Evolutionary conservation across 225 moss, liverwort and hornwort species (phyloP).

Genomic region (Pseudisothecium myosuroides): DNA sequence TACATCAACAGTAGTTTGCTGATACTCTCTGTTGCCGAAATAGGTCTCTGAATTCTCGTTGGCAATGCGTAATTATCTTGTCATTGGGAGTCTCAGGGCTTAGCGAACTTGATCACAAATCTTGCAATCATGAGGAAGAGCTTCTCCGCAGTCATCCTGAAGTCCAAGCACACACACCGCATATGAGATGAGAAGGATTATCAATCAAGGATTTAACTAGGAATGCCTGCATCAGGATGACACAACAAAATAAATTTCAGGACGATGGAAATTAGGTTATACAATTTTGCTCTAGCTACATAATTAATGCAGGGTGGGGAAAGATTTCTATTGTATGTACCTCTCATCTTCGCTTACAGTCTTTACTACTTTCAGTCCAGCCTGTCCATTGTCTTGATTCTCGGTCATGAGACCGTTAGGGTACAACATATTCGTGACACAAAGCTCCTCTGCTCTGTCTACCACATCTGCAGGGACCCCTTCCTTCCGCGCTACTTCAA

Average conservation of each 20-base stretch:
- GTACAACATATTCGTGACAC: slow-evolving; percentile 29
- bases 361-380: neutral
- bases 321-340: neutral
- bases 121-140: slow-evolving; percentile 43
- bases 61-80: neutral
- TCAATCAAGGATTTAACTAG: neutral
- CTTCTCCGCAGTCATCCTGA: slow-evolving; percentile 53
- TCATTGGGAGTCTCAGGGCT: slow-evolving; percentile 17
- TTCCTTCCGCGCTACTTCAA: slow-evolving; percentile 93
- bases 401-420: slow-evolving; percentile 12
- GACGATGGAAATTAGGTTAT: neutral
- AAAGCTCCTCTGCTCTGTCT: slow-evolving; percentile 73
- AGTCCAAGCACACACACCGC: neutral
- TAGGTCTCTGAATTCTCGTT: neutral
- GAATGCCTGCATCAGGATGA: neutral
- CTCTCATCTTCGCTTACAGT: slow-evolving; percentile 19
- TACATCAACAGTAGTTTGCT: neutral
- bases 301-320: neutral
- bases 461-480: slow-evolving; percentile 68
- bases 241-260: neutral
- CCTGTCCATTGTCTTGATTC: neutral
- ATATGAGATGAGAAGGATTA: neutral
- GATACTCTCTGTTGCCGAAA: neutral
- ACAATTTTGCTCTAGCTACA: neutral
- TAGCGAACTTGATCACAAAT: slow-evolving; percentile 37